Conservation (phyloP, 192 early-diverging fungal species). For the Linnemannia elongata region DNA sequence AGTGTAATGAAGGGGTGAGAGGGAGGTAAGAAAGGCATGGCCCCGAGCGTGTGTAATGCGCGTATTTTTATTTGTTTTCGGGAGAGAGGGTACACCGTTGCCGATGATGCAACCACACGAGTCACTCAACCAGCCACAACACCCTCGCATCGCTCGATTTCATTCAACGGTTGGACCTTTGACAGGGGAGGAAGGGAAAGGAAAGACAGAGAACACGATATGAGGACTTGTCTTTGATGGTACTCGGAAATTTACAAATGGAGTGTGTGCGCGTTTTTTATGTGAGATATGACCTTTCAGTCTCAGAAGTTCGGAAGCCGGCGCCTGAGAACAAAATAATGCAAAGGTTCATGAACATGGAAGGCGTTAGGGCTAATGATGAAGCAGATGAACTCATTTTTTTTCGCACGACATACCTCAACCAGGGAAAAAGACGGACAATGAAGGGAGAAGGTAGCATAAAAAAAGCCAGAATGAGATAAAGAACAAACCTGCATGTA, state of each 20-base stretch:
- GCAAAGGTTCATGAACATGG: not conserved
- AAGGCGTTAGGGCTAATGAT: not conserved
- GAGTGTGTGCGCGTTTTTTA: not conserved
- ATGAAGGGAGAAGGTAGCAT: not conserved
- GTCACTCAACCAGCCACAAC: not conserved
- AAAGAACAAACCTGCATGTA: not conserved
- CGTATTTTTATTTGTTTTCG: not conserved
- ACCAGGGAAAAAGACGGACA: not conserved
- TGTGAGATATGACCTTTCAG: not conserved
- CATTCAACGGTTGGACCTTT: not conserved
- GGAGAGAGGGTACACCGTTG: not conserved
- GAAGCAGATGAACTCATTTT: not conserved
- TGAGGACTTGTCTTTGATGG: too few species aligned
- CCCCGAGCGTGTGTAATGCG: not conserved
- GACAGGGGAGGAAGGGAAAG: not conserved
- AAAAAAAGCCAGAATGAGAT: slow-evolving; percentile 1
- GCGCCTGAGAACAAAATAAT: not conserved
- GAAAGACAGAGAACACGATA: not conserved
- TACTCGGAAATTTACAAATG: too few species aligned
- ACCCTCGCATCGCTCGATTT: not conserved
- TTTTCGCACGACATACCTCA: not conserved
- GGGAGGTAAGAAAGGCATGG: too few species aligned
- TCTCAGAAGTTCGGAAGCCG: not conserved
- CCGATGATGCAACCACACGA: not conserved
- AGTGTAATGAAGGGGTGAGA: too few species aligned